Base-by-base conservation (phyloP, 2,329 filamentous ascomycete species). In the Tolypocladium tundrense region DNA sequence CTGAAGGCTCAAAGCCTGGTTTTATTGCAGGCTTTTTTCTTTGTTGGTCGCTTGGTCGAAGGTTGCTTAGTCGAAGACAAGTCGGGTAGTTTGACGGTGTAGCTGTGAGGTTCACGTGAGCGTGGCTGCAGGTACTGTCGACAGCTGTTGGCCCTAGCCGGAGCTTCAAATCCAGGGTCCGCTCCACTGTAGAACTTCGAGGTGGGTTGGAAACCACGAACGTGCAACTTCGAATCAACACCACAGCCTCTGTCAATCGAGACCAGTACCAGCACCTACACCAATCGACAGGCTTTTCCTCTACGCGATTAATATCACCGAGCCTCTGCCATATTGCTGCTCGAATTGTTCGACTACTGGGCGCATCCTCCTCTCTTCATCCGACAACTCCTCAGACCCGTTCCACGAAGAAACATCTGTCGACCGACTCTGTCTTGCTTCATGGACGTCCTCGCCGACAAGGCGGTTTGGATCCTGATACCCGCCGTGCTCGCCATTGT, bases 401-500 rank as follows among this genome's bases (percentile, higher is more conserved):
- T 51, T 21, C 19, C 31, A 31, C 31, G n/a, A 35, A 8, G 31
- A 35, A 19, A 4, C 7, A 10, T 21, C n/a, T 13, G 10, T 45
- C 8, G 21, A 45, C 4, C 21, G 21, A 45, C 31, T 51, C 9
- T 35, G 11, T 42, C 40, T 35, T 41, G 33, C 31, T 54, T 52
- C 53, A 60, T 63, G 54, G 60, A 61, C 35, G 48, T 45, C 4
- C 52, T 60, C 8, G 37, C 40, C n/a, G n/a, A 40, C 31, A 57
- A 39, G 31, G 51, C 59, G 16, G n/a, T 57, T 13, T 69, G 66
- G 64, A 59, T 68, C 58, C n/a, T 62, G 8, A 27, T 63, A 35
- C 59, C 68, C 13, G 66, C 70, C 16, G 64, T 75, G 54, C 60
- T 74, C 39, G 70, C 71, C 14, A 54, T 76, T 16, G 54, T 73